phyloP scores from a whole-genome alignment of 2,329 filamentous ascomycete genomes.

The Cladosporium velox region DNA sequence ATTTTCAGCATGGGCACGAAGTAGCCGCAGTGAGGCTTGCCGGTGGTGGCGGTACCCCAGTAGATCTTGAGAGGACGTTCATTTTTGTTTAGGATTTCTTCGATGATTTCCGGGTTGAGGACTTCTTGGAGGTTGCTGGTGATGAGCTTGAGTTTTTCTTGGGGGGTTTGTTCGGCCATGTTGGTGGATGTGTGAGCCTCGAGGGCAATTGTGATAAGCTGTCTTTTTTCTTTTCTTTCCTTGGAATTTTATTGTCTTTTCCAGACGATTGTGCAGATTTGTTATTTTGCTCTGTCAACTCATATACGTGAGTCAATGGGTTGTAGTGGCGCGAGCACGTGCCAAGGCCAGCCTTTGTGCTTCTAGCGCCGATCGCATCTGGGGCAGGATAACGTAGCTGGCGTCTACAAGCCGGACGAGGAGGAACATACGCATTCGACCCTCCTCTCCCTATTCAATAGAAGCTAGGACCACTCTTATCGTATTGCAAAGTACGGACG shows the following conservation, averaged over 20 bases:
- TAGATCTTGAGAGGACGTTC: conserved; percentile 76
- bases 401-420: not conserved
- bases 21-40: conserved; percentile 87
- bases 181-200: not conserved
- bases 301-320: conserved; percentile 18
- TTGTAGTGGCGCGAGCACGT: conserved; percentile 7
- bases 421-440: conserved; percentile 8
- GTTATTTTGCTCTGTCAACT: not conserved
- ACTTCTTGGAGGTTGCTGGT: conserved; percentile 78
- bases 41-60: conserved; percentile 86
- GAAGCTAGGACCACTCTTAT: conserved; percentile 9
- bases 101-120: conserved; percentile 81
- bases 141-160: conserved; percentile 74
- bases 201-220: not conserved
- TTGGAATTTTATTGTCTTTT: no score
- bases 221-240: not conserved
- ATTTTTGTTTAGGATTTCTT: conserved; percentile 67
- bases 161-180: conserved; percentile 30
- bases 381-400: conserved; percentile 11
- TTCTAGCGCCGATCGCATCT: conserved; percentile 11
- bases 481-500: not conserved
- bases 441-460: not conserved
- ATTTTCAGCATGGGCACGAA: conserved; percentile 88
- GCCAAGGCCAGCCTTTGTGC: conserved; percentile 7
- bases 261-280: not conserved